Evolutionary conservation across 73 alveolate genomes (phyloP).

Genomic region (Paramecium sonneborni): DNA sequence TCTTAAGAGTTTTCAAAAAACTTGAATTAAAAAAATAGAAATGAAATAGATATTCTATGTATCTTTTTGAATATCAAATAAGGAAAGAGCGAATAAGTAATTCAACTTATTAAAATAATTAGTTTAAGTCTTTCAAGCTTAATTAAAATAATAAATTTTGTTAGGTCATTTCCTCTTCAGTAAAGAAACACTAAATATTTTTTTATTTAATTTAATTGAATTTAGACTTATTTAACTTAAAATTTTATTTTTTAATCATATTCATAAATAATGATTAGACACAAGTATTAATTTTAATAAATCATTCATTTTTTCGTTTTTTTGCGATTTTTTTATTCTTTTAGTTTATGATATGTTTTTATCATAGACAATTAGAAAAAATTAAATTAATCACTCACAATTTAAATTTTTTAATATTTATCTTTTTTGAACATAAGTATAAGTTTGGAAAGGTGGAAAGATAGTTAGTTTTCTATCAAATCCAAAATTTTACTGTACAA

Average conservation of each 20-base stretch:
- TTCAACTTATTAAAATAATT: no score
- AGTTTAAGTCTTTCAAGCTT: neutral
- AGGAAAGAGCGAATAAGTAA: no score
- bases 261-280: neutral
- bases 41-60: no score
- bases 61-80: no score
- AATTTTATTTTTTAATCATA: neutral
- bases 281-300: neutral
- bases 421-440: neutral
- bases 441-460: neutral
- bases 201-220: neutral
- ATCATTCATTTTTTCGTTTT: neutral
- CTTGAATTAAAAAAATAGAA: no score
- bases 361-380: neutral
- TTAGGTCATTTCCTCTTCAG: no score
- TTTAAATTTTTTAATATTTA: neutral
- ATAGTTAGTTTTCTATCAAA: neutral
- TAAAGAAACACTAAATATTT: no score
- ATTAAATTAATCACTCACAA: no score
- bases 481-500: neutral
- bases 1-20: no score
- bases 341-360: neutral
- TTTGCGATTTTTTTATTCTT: neutral
- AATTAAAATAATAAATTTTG: no score
- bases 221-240: neutral